Evolutionary conservation across 495 filamentous ascomycete genomes (phyloP), one percentile per base, ranked within the genome.

Genomic region (Aspergillus incahuasiensis): DNA sequence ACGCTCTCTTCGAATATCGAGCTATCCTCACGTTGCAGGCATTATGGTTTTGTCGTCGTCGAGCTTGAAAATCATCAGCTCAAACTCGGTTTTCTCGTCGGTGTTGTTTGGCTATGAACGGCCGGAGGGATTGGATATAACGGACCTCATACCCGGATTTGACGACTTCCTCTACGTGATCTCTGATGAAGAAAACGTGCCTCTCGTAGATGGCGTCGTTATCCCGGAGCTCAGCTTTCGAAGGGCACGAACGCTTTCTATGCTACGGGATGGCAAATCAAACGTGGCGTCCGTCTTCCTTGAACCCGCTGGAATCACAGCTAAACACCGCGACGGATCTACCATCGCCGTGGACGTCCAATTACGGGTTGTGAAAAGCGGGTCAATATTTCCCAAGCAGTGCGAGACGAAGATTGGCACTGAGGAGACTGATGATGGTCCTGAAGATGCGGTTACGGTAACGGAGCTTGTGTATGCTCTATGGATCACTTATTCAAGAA

Each of bases 171-270:
- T 98, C 41, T 77, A 82, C 44, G 79, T 92, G 43, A 76, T 98
- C 49, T 88, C 83, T 4, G 88, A 96, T 52, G 90, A 97, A 63
- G 92, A 97, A 59, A 82, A 88, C 40, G 78, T 96, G 46, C 75
- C 79, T 20, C 77, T 97, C 18, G 80, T 86, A 15, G 95, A 98
- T 67, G 95, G 94, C n/a, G 91, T 97, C 51, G 91, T 98, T 25
- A 86, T 98, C 49, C 95, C 94, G 5, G 94, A 98, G 70, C 90
- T 96, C 66, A 94, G 87, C 56, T 97, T 97, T 69, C 84, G 95
- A 35, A 87, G 92, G 49, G 95, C 94, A 13, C 81, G 90, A 58
- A 90, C 89, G 1, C 79, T 95, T 45, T 80, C 95, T 15, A 86
- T 89, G 5, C 74, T 97, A 44, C 83, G 88, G 46, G 89, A 96